phyloP scores from a whole-genome alignment of 768 basidiomycete genomes.

The Kwoniella newhampshirensis region DNA sequence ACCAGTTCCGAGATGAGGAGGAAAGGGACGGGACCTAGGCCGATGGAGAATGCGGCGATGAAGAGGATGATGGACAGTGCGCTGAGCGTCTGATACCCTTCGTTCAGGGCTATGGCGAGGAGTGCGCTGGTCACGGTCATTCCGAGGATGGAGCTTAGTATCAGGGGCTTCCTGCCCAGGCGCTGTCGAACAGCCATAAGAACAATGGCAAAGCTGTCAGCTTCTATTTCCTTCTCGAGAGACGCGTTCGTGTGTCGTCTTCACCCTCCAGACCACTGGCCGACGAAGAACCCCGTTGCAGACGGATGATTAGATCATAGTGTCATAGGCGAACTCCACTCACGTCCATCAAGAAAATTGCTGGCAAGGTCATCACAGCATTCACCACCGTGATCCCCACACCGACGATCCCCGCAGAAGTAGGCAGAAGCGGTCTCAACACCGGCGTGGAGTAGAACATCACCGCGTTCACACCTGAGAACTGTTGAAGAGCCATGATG shows the following conservation, averaged over 20 bases:
- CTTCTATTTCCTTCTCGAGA: not conserved
- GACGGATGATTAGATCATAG: not conserved
- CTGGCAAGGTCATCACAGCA: constrained; percentile 70
- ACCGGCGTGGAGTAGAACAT: constrained; percentile 54
- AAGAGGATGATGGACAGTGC: constrained; percentile 74
- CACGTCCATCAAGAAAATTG: constrained; percentile 83
- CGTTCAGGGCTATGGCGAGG: constrained; percentile 71
- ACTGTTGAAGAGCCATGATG: constrained; percentile 42
- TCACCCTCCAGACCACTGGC: not conserved
- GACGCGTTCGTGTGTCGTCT: not conserved
- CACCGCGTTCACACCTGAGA: constrained; percentile 51
- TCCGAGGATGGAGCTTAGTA: constrained; percentile 67
- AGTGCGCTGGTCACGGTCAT: constrained; percentile 66
- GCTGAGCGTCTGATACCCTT: constrained; percentile 62
- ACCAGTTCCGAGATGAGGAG: constrained; percentile 89
- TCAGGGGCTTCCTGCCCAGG: constrained; percentile 68
- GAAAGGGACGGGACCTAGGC: constrained; percentile 89
- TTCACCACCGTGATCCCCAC: constrained; percentile 82
- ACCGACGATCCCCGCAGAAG: constrained; percentile 76
- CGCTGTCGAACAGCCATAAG: constrained; percentile 56
- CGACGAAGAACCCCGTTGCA: too few relatives aligned
- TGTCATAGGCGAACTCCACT: constrained; percentile 16
- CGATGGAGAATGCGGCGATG: constrained; percentile 84
- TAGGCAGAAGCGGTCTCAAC: constrained; percentile 65
- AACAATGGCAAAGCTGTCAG: not conserved